These are phyloP conservation scores for Inonotus hispidus DNA, from an alignment of 1,284 basidiomycete genomes.

Conservation along the genomic window DNA sequence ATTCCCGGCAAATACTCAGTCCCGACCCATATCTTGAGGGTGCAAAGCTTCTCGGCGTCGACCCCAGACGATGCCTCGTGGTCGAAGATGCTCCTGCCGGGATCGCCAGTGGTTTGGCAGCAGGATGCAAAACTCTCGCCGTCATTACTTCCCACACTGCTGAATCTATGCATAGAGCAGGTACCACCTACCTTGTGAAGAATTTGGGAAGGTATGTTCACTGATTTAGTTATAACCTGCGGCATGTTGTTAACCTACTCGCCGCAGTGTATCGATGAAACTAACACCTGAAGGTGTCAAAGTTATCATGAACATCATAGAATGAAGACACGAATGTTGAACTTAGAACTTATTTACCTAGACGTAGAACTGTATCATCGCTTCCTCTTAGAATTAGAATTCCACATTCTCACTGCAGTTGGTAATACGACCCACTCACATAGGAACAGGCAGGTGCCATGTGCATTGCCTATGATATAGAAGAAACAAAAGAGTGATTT, in stretches of 20 bases:
- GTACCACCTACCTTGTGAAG: constrained; percentile 57
- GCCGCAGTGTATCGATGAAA: constrained; percentile 39
- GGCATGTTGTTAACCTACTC: background rate
- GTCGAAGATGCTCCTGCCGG: constrained; percentile 86
- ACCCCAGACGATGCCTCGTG: constrained; percentile 65
- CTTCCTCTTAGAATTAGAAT: background rate
- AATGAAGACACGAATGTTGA: background rate
- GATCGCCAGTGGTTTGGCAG: constrained; percentile 65
- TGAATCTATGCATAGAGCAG: constrained; percentile 51
- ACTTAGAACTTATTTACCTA: background rate
- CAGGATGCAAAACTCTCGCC: constrained; percentile 76
- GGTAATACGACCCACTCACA: background rate
- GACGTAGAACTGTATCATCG: background rate
- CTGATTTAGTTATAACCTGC: background rate
- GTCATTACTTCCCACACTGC: constrained; percentile 74
- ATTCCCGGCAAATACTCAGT: constrained; percentile 31
- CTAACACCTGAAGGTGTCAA: constrained; percentile 39
- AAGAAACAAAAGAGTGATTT: constrained; percentile 7
- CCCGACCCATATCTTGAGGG: constrained; percentile 84
- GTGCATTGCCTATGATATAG: background rate
- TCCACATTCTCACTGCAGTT: background rate
- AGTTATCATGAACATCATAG: constrained; percentile 27
- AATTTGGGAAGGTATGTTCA: constrained; percentile 51
- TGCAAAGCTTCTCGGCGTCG: constrained; percentile 55
- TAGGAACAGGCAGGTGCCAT: background rate